These are phyloP conservation scores for Neonectria neomacrospora DNA, from an alignment of 2,329 filamentous ascomycete genomes.

Conservation along the genomic window DNA sequence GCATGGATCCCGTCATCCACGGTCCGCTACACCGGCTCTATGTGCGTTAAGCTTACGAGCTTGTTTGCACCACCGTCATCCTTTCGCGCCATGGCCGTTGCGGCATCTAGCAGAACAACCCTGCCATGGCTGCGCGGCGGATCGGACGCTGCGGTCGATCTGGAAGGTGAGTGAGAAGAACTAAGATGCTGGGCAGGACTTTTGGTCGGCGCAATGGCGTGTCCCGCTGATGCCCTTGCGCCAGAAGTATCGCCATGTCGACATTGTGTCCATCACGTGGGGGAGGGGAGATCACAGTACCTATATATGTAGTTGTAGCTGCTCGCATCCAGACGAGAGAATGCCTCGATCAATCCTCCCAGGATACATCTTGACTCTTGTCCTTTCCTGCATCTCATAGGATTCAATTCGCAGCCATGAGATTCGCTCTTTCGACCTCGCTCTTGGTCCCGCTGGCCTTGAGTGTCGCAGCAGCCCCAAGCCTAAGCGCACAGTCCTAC, in stretches of 20 bases:
- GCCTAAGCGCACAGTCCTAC: conserved; percentile 39
- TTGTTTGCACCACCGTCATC: not conserved
- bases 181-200: conserved; percentile 6
- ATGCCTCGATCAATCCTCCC: not conserved
- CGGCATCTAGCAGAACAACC: not conserved
- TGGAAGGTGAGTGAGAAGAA: conserved; percentile 3
- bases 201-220: conserved; percentile 2
- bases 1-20: not conserved
- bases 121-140: not conserved
- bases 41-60: conserved; percentile 3
- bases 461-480: conserved; percentile 33
- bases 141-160: not conserved
- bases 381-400: not conserved
- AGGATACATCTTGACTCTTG: not conserved
- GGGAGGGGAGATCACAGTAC: too few relatives aligned
- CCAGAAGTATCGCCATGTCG: not conserved
- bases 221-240: not conserved
- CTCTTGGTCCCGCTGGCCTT: conserved; percentile 30
- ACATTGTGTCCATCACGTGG: not conserved
- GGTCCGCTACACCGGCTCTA: not conserved
- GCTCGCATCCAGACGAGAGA: not conserved
- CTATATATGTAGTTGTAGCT: not conserved
- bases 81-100: not conserved
- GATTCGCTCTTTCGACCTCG: conserved; percentile 30
- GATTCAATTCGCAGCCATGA: conserved; percentile 25